Conservation (phyloP, 2,329 filamentous ascomycete genomes). For the Sporothrix schenckii region DNA sequence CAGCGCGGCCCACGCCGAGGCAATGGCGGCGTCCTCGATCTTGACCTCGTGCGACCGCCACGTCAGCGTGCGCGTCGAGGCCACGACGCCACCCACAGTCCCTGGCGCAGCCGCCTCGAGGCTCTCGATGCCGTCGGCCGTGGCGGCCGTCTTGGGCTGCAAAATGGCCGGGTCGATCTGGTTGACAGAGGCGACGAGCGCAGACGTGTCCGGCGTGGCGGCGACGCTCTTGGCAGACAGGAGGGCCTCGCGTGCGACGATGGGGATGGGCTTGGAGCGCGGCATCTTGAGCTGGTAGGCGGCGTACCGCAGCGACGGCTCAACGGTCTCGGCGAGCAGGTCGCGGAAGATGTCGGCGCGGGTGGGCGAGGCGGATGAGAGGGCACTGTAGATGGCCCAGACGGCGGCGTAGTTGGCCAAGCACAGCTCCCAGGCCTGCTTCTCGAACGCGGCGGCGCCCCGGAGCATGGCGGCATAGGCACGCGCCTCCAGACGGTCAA, state of each 20-base stretch:
- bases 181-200: constrained; percentile 69
- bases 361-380: constrained; percentile 60
- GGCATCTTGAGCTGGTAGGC: constrained; percentile 90
- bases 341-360: constrained; percentile 84
- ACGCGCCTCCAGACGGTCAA: constrained; percentile 79
- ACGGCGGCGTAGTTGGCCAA: constrained; percentile 74
- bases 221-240: constrained; percentile 63
- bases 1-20: constrained; percentile 76
- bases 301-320: constrained; percentile 91
- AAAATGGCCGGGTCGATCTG: constrained; percentile 70
- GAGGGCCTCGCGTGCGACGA: constrained; percentile 79
- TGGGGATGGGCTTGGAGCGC: constrained; percentile 77
- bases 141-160: constrained; percentile 54
- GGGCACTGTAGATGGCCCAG: constrained; percentile 78
- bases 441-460: constrained; percentile 82
- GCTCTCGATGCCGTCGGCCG: constrained; percentile 41
- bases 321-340: constrained; percentile 79
- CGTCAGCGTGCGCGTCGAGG: constrained; percentile 72
- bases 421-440: constrained; percentile 80
- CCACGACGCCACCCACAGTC: constrained; percentile 46
- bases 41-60: constrained; percentile 86
- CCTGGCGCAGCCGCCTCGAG: constrained; percentile 42
- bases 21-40: constrained; percentile 91
- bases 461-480: constrained; percentile 79
- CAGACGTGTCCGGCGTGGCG: constrained; percentile 68